Base-by-base conservation (phyloP, 1,284 basidiomycete species). In the Sporisorium exsertum region DNA sequence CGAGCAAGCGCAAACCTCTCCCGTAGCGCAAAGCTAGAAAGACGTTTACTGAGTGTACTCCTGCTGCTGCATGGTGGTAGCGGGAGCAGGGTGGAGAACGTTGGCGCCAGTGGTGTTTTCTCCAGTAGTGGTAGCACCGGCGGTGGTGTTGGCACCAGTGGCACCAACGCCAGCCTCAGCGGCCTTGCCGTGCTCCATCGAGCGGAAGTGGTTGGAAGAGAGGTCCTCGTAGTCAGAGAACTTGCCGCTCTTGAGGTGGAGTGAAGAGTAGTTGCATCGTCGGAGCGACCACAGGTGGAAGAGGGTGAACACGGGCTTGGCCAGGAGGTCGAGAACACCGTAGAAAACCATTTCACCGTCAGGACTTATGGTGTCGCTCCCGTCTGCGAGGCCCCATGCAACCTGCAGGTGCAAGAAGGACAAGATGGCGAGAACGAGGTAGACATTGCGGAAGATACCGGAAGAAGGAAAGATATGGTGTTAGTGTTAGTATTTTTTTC, bases 251-350 rank as follows among this genome's bases (percentile, higher is more conserved):
- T 64, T 70, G 50, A 79, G 73, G 59, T 73, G 67, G 42, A 83
- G 75, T 52, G 58, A 55, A 20, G 68, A 72, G 68, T 80, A 81
- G 68, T 78, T 70, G 57, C 80, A 68, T n/a, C 56, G 55, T 33
- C 81, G 66, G 18, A 83, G 65, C 37, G 72, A 58, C 24, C 49
- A 77, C 26, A 82, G 71, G 67, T 84, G 84, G 70, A 80, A 72
- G 29, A 84, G 60, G 6, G 80, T 68, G 40, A 83, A 84, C 43
- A 77, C 72, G 35, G 81, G 84, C 66, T 88, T 90, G 65, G 89
- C 87, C 72, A 91, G 63, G 16, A 91, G 58, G 77, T 91, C 90
- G 61, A 91, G 87, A 12, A 84, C 58, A 37, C 90, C 90, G 84
- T 90, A 91, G 86, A 89, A 90, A 64, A 89, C 76, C 86, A 87